Base-by-base conservation (phyloP, 345 rosid species). In the Anastatica hierochuntica region DNA sequence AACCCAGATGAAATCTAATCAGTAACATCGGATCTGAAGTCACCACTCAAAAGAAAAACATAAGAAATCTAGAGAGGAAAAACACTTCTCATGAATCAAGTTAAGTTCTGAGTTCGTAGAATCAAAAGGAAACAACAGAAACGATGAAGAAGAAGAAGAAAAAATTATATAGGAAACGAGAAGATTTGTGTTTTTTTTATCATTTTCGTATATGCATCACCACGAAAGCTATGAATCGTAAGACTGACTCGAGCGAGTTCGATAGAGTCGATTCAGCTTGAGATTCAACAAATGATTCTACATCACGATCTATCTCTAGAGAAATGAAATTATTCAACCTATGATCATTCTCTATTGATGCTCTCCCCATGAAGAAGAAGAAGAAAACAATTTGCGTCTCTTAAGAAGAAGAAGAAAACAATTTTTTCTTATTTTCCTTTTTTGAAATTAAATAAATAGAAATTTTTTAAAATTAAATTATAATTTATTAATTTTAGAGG, bases 201-300 rank as follows among this genome's bases (percentile, higher is more conserved):
- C 75, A 20, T 46, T 19, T 52, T 39, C 13, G 66, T 54, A 52
- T 46, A 45, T 0, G 60, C 58, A 41, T 43, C 44, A 23, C 4
- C 57, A 42, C 14, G 65, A 27, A 57, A 71, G 55, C 39, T 48
- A 38, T 67, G 69, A 26, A 61, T 65, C 14, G 76, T 67, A 8
- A 70, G 10, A 47, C 42, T 4, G 82, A 76, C 24, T 74, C 72
- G 43, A 41, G 71, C 49, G 81, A 76, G 67, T 56, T 63, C 27
- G 70, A 34, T 7, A 36, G 62, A 46, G 71, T 48, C 64, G 73
- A 71, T 54, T 70, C 67, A 47, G 37, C 50, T 43, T 17, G 20
- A 61, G 74, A 64, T 13, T 55, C 62, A 43, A 12, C 45, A 0
- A 29, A 50, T 41, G 44, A 41, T 20, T 45, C 66, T 7, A n/a